Percentiles rank a stretch among this genome's conserved stretches.
Conservation (phyloP, 2,329 filamentous ascomycete species). For the Juglanconis oblonga region DNA sequence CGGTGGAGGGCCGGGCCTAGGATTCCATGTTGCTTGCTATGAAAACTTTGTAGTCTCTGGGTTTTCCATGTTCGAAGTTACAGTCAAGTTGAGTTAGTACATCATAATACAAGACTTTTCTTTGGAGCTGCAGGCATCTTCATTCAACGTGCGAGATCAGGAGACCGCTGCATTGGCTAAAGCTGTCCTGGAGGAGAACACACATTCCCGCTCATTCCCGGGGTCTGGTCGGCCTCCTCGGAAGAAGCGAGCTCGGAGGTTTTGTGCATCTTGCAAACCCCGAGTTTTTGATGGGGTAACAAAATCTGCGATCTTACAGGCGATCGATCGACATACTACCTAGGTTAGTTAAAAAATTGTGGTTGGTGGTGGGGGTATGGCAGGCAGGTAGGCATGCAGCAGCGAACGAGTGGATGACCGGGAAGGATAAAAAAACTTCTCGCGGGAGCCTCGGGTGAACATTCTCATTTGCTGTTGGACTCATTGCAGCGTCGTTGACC, state of each 20-base stretch:
- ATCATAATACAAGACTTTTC: no score
- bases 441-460: background rate
- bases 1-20: background rate
- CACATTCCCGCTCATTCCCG: background rate
- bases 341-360: background rate
- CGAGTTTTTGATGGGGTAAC: constrained; percentile 8
- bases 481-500: no score
- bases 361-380: constrained; percentile 2
- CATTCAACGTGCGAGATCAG: no score
- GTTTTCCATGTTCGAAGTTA: no score
- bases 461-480: background rate
- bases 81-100: no score
- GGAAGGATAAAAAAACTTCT: background rate
- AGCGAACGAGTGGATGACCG: background rate
- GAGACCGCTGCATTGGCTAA: background rate
- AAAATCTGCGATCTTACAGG: background rate
- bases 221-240: background rate
- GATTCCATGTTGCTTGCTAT: no score
- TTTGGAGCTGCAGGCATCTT: no score
- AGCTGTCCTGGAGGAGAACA: background rate
- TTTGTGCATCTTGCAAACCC: constrained; percentile 6
- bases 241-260: background rate
- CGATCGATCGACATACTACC: background rate
- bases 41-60: no score
- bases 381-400: background rate